Conservation (phyloP, 2,329 filamentous ascomycete genomes). For the Fusarium albosuccineum region DNA sequence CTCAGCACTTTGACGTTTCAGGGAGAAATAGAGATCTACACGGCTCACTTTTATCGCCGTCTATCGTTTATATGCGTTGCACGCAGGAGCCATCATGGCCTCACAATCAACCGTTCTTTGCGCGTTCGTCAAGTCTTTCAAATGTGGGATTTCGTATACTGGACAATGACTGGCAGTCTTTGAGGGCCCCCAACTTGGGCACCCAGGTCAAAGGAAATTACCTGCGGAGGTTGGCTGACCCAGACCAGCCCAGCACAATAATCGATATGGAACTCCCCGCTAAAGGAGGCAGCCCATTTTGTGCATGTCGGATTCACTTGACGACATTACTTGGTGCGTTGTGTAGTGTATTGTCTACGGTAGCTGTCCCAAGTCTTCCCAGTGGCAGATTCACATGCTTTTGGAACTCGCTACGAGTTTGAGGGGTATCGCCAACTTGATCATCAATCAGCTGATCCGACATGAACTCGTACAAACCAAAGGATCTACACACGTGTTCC, state of each 20-base stretch:
- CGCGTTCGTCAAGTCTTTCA: neutral
- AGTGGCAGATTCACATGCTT: neutral
- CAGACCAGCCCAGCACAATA: constrained; percentile 1
- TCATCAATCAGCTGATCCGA: neutral
- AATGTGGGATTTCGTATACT: no score
- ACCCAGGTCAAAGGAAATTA: constrained; percentile 31
- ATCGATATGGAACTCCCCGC: constrained; percentile 5
- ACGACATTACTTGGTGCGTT: neutral
- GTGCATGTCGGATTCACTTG: neutral
- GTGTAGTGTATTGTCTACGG: no score
- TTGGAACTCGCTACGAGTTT: neutral
- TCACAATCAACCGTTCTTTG: neutral
- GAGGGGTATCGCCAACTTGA: neutral
- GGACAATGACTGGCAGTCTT: no score
- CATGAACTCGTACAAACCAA: neutral
- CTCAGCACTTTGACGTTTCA: constrained; percentile 18
- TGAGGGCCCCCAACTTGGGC: no score
- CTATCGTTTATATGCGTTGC: neutral
- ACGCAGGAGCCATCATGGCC: constrained; percentile 1
- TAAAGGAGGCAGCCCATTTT: constrained; percentile 10
- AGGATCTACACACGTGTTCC: neutral
- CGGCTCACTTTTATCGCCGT: neutral
- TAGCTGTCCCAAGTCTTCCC: no score
- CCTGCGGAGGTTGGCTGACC: constrained; percentile 23
- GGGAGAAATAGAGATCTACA: constrained; percentile 26